Conservation (phyloP, 2,329 filamentous ascomycete genomes). For the Volutella citrinella region DNA sequence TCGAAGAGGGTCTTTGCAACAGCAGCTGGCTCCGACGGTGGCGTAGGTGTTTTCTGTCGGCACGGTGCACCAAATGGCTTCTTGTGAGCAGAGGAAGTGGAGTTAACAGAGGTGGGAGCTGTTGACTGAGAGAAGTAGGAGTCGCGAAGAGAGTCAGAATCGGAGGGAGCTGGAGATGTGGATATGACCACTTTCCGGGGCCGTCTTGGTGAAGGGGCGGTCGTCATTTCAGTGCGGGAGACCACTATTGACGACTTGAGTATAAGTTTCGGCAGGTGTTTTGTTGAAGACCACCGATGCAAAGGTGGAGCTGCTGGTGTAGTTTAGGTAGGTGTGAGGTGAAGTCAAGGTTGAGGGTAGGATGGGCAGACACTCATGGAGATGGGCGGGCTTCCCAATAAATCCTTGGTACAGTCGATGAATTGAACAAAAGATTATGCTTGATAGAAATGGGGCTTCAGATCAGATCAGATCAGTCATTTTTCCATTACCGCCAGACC, state of each 20-base stretch:
- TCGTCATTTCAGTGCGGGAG: slow-evolving; percentile 15
- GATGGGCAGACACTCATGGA: slow-evolving; percentile 5
- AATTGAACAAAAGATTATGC: slow-evolving; percentile 4
- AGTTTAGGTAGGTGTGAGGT: slow-evolving; percentile 7
- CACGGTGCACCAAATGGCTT: slow-evolving; percentile 14
- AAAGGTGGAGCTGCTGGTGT: slow-evolving; percentile 12
- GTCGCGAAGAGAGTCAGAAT: slow-evolving; percentile 24
- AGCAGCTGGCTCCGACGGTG: slow-evolving; percentile 9
- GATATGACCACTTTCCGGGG: slow-evolving; percentile 23
- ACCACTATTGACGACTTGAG: no score
- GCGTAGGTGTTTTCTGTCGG: slow-evolving; percentile 9
- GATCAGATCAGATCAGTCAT: slow-evolving; percentile 13
- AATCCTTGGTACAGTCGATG: slow-evolving; percentile 6
- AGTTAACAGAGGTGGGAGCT: slow-evolving; percentile 26
- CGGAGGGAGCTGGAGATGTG: slow-evolving; percentile 22
- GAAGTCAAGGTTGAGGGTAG: slow-evolving; percentile 5
- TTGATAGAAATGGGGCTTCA: no score
- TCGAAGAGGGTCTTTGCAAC: slow-evolving; percentile 16
- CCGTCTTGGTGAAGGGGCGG: slow-evolving; percentile 19
- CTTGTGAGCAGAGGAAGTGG: slow-evolving; percentile 21
- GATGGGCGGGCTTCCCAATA: no score
- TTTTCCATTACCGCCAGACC: slow-evolving; percentile 11
- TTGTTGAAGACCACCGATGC: no score
- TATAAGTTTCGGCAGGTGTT: no score
- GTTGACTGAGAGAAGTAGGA: slow-evolving; percentile 28